A percentile compares a stretch with the other conserved stretches of the same genome.
These are phyloP conservation scores for Termitomyces sp. DNA, from an alignment of 768 basidiomycete species.

Conservation along the genomic window DNA sequence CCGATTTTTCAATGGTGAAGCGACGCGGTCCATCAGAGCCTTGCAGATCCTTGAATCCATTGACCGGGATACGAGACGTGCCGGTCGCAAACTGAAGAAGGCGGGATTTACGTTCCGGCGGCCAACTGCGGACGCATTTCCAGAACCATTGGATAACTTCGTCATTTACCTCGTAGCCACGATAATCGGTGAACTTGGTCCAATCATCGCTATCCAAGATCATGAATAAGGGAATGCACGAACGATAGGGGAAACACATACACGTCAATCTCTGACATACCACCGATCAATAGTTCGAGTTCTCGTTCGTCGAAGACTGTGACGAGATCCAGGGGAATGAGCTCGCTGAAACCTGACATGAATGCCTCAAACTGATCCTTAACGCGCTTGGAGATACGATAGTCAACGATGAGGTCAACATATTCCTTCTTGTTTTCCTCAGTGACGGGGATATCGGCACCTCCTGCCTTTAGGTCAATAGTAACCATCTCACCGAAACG, in stretches of 20 bases:
- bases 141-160: conserved; percentile 99
- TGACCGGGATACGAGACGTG: conserved; percentile 95
- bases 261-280: conserved; percentile 99
- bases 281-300: conserved; percentile 93
- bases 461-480: conserved; percentile 89
- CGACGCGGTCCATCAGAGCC: conserved; percentile 95
- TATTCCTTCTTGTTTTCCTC: conserved; percentile 99
- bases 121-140: conserved; percentile 98
- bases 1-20: conserved; percentile 98
- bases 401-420: conserved; percentile 89
- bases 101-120: conserved; percentile 95
- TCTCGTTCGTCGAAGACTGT: conserved; percentile 99
- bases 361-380: conserved; percentile 99
- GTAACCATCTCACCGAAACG: conserved; percentile 98
- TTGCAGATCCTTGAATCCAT: conserved; percentile 97
- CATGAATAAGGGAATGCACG: neutral
- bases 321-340: conserved; percentile 95
- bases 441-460: conserved; percentile 81
- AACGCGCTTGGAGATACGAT: conserved; percentile 95
- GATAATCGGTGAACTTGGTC: conserved; percentile 99
- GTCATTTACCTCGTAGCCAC: conserved; percentile 92
- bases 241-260: conserved; percentile 35
- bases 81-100: conserved; percentile 96
- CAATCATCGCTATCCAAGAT: conserved; percentile 72
- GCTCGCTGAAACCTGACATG: conserved; percentile 99